These are phyloP conservation scores for Ceratobasidium sp. DNA, from an alignment of 1,284 basidiomycete genomes.

Conservation along the genomic window DNA sequence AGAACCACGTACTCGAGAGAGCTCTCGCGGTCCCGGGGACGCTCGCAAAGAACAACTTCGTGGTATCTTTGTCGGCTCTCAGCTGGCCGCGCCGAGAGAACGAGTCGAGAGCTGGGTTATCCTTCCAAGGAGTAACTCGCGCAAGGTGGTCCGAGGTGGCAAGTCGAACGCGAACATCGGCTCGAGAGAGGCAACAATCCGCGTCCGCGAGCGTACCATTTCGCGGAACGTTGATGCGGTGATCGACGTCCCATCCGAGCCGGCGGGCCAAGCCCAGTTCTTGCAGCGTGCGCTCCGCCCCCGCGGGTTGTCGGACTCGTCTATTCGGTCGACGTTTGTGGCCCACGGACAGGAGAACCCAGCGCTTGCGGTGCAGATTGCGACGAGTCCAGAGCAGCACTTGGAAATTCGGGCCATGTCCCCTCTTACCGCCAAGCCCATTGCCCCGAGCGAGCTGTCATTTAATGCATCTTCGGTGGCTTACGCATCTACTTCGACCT, in stretches of 20 bases:
- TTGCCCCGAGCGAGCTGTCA: neutral
- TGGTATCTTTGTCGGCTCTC: constrained; percentile 34
- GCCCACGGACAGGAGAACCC: constrained; percentile 44
- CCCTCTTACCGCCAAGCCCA: neutral
- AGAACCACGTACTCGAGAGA: neutral
- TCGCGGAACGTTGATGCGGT: constrained; percentile 79
- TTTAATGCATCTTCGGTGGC: neutral
- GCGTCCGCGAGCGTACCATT: constrained; percentile 49
- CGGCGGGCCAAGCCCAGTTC: constrained; percentile 48
- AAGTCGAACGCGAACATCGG: constrained; percentile 42
- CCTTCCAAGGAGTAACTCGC: constrained; percentile 30
- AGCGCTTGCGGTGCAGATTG: constrained; percentile 31
- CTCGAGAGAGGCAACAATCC: constrained; percentile 45
- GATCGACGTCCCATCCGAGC: constrained; percentile 60
- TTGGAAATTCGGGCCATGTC: neutral
- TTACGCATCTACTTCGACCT: constrained; percentile 18
- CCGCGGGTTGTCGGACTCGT: constrained; percentile 87
- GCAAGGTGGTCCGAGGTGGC: constrained; percentile 12
- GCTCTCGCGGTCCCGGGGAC: constrained; percentile 21
- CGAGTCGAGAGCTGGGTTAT: constrained; percentile 27
- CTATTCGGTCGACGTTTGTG: constrained; percentile 83
- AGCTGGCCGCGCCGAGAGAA: constrained; percentile 28
- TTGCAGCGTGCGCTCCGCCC: constrained; percentile 74
- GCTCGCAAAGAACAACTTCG: constrained; percentile 28
- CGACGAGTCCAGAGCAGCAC: constrained; percentile 2